Evolutionary conservation across 2,329 filamentous ascomycete genomes (phyloP).

Genomic region (Tympanopsis confertula): DNA sequence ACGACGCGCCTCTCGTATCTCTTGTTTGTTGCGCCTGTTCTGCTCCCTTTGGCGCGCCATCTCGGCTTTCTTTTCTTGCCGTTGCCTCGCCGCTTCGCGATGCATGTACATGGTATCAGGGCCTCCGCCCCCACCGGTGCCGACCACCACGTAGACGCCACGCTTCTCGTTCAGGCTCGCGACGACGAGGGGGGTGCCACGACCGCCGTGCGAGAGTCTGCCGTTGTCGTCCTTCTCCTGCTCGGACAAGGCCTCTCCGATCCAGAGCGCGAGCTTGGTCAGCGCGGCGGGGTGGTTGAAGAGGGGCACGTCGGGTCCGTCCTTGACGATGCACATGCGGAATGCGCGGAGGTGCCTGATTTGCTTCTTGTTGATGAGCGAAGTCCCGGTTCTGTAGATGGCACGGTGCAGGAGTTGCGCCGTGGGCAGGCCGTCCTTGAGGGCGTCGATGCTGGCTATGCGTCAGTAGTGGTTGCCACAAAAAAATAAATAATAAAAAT

Average conservation of each 20-base stretch:
- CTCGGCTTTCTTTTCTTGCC: conserved; percentile 47
- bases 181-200: conserved; percentile 77
- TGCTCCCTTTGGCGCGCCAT: conserved; percentile 53
- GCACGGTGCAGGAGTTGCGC: conserved; percentile 85
- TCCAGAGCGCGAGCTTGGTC: conserved; percentile 87
- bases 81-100: conserved; percentile 52
- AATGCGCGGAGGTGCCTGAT: conserved; percentile 88
- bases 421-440: conserved; percentile 66
- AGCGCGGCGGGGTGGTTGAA: conserved; percentile 89
- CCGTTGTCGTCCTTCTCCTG: conserved; percentile 71
- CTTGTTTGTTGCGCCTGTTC: conserved; percentile 40
- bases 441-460: conserved; percentile 53
- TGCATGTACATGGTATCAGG: conserved; percentile 61
- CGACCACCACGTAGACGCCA: conserved; percentile 84
- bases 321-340: conserved; percentile 89
- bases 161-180: conserved; percentile 82
- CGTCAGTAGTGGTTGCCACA: conserved; percentile 32
- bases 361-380: conserved; percentile 83
- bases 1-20: conserved; percentile 47
- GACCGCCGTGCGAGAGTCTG: conserved; percentile 53
- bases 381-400: conserved; percentile 84
- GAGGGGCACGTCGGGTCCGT: conserved; percentile 76
- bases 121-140: conserved; percentile 76
- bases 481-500: conserved; percentile 11
- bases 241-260: conserved; percentile 81